Evolutionary conservation across 1,284 basidiomycete species (phyloP).

Genomic region (Sanghuangporus sanghuang): DNA sequence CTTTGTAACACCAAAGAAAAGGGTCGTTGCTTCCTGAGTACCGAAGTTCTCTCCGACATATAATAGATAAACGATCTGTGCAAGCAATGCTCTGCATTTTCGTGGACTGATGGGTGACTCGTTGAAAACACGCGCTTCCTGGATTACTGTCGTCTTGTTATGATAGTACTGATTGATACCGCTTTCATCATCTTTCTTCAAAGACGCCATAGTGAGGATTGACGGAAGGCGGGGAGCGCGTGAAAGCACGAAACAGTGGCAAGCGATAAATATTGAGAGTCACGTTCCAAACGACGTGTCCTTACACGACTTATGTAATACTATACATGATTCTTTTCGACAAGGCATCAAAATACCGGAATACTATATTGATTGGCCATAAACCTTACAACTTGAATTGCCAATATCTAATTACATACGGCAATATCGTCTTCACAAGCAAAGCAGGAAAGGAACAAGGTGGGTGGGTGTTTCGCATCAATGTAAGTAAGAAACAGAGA

Average conservation of each 20-base stretch:
- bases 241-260: not conserved
- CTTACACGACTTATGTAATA: constrained; percentile 17
- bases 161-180: constrained; percentile 85
- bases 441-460: not conserved
- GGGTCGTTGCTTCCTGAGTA: constrained; percentile 93
- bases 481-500: constrained; percentile 8
- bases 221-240: not conserved
- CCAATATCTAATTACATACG: constrained; percentile 8
- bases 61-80: constrained; percentile 93
- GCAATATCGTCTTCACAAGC: not conserved
- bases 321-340: not conserved
- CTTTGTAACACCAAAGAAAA: constrained; percentile 99
- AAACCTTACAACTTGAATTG: not conserved
- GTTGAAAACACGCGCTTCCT: constrained; percentile 99
- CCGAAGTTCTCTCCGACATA: constrained; percentile 95
- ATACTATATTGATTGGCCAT: not conserved
- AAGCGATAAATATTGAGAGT: not conserved
- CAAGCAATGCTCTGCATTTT: constrained; percentile 95
- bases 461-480: not conserved
- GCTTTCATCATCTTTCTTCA: constrained; percentile 91
- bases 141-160: constrained; percentile 94
- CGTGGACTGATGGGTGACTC: constrained; percentile 96
- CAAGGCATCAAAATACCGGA: too few species aligned
- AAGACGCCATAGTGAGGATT: constrained; percentile 59
- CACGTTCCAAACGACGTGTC: not conserved